Percentiles rank a stretch among this genome's conserved stretches.
These are phyloP conservation scores for Myxozyma sirexii DNA, from an alignment of 805 yeast species.

Conservation along the genomic window DNA sequence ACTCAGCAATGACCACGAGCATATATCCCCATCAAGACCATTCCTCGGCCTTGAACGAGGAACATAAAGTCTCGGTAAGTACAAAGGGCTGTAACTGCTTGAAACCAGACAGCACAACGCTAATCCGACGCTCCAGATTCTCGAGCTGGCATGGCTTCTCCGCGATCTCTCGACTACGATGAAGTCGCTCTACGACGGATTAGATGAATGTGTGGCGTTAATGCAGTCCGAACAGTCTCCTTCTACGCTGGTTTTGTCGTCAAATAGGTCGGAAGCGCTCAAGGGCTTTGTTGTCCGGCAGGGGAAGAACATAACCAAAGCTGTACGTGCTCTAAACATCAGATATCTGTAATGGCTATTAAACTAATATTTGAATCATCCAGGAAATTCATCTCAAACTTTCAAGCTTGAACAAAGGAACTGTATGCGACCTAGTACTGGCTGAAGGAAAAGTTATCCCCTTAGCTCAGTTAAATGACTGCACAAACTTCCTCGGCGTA, in stretches of 20 bases:
- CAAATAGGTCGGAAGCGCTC: slow-evolving; percentile 34
- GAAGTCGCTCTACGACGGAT: slow-evolving; percentile 24
- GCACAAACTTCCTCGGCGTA: slow-evolving; percentile 25
- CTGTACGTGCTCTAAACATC: slow-evolving; percentile 26
- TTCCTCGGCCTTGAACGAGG: slow-evolving; percentile 30
- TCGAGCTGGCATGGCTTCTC: slow-evolving; percentile 34
- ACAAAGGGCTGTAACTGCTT: too few species aligned
- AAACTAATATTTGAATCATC: background rate
- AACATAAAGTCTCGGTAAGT: slow-evolving; percentile 33
- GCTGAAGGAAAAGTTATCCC: slow-evolving; percentile 24
- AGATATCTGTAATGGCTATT: too few species aligned
- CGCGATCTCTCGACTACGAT: slow-evolving; percentile 26
- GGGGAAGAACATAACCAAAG: slow-evolving; percentile 30
- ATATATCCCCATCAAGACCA: slow-evolving; percentile 26
- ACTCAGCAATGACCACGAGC: slow-evolving; percentile 24
- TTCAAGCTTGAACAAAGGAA: slow-evolving; percentile 29
- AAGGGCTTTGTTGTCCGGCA: slow-evolving; percentile 33
- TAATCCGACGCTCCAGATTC: slow-evolving; percentile 12
- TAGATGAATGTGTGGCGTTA: slow-evolving; percentile 29
- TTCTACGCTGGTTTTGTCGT: slow-evolving; percentile 34
- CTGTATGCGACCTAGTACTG: slow-evolving; percentile 11
- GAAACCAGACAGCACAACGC: too few species aligned
- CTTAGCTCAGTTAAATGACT: slow-evolving; percentile 30
- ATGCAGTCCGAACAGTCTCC: slow-evolving; percentile 30
- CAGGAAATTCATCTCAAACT: slow-evolving; percentile 32